Base-by-base conservation (phyloP, 2,329 filamentous ascomycete genomes). In the Trematosphaeria pertusa region DNA sequence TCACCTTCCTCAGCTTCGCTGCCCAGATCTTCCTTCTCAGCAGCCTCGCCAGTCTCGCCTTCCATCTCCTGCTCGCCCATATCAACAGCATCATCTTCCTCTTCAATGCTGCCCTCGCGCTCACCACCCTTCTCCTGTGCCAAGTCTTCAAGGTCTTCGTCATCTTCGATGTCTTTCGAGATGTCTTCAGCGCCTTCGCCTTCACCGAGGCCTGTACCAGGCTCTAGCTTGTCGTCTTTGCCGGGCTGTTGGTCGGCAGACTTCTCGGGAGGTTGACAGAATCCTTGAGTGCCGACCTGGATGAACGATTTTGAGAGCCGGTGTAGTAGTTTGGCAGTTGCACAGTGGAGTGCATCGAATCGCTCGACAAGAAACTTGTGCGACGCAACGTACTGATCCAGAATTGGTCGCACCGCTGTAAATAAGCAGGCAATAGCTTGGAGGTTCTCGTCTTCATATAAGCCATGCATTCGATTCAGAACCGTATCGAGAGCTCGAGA, bases 171-270 rank as follows among this genome's bases (percentile, higher is more conserved):
- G 64, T 99, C 94, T 69, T 99, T 97, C 73, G 92, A 97, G 56
- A 99, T 97, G 71, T 99, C 93, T 67, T 99, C 92, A 4, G 88
- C 92, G 14, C 93, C 95, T 71, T 97, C 89, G 9, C 94, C 95
- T 35, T 97, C 94, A 15, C 94, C 95, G 18, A 99, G 84, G 24
- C 94, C 95, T 9, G 92, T 97, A 12, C 95, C 95, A 28, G 85
- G 86, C 72, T 99, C 93, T 21, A 97, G 78, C 60, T 96, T 88
- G 10, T 92, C 89, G 18, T 84, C 81, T 48, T 89, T 83, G 15
- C 83, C 84, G 39, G 85, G 80, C 46, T 87, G 84, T 37, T 87
- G 84, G 31, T 89, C 69, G 12, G 56, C 54, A 2, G 85, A 85
- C 59, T 91, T 87, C 61, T 97, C 92, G 17, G 88, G 81, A 0